Evolutionary conservation across 2,329 filamentous ascomycete genomes (phyloP), one percentile per base, ranked within the genome.

Genomic region (Cadophora gregata): DNA sequence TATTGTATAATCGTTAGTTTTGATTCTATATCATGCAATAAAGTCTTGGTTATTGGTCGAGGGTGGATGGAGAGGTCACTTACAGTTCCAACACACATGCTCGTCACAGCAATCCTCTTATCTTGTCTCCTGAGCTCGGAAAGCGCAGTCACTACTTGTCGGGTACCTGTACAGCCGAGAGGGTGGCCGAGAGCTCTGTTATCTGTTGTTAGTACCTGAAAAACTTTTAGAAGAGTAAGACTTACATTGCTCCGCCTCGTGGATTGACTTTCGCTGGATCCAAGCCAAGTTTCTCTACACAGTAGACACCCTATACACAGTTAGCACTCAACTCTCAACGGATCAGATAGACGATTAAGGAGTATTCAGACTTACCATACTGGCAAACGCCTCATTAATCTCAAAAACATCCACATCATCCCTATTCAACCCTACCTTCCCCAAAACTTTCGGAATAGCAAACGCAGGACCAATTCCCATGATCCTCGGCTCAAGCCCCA

Each of bases 311-410:
- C 71, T 70, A 14, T 27, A 21, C 29, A 96, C 85, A 45, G 38
- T 64, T 38, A 64, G 60, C 38, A 36, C 62, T 10, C 16, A 36
- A 21, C 25, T 53, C 59, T 36, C 24, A 9, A 5, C 16, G 14
- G 2, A 8, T 14, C 33, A 36, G 9, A n/a, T n/a, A n/a, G 33
- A 4, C 14, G 33, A 36, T 36, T 36, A 36, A 14, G 9, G 27
- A 36, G 4, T 5, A 50, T 25, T 10, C 21, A 29, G n/a, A 96
- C 86, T 97, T 93, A 71, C 89, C 93, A 98, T 98, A 66, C 91
- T 95, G 53, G 95, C 95, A 80, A 98, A 98, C 0, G 95, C 95
- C 86, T 98, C 95, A 84, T 98, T 98, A 85, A 98, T 97, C 86
- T 98, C 95, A 78, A 87, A 97, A 76, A 98, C 93, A 78, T 98